A percentile compares a stretch with the other conserved stretches of the same genome.
Conservation (phyloP, 257 asterid genomes). For the Mitragyna speciosa region DNA sequence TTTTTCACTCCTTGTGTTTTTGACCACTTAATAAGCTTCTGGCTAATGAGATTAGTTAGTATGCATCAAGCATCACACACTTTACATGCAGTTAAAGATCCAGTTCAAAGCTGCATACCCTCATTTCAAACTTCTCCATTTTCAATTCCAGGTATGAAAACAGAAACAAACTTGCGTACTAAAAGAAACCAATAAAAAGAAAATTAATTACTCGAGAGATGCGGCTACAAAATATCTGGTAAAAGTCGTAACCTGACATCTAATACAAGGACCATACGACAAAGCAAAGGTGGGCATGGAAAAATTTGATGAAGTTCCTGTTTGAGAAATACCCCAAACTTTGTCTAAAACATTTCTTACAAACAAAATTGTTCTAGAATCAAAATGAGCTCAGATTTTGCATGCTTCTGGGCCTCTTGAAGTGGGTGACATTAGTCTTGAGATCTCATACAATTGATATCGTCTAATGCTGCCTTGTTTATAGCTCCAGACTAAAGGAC, state of each 20-base stretch:
- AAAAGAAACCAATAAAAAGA: neutral
- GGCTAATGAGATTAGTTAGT: conserved; percentile 39
- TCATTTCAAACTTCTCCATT: neutral
- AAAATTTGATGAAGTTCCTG: neutral
- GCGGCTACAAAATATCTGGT: neutral
- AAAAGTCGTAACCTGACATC: neutral
- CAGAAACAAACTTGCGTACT: neutral
- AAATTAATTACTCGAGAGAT: neutral
- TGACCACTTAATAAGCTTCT: conserved; percentile 24
- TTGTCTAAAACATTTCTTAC: neutral
- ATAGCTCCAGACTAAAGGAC: neutral
- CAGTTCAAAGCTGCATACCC: neutral
- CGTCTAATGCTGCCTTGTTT: neutral
- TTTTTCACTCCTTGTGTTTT: conserved; percentile 38
- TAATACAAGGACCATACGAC: neutral
- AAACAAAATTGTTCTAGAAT: neutral
- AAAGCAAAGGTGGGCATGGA: neutral
- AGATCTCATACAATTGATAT: neutral
- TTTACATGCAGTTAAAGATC: neutral
- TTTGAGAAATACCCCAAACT: neutral
- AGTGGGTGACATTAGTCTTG: too few species aligned
- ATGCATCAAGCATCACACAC: conserved; percentile 8
- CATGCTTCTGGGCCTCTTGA: neutral
- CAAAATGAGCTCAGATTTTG: neutral
- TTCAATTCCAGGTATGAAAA: neutral